Evolutionary conservation across 257 asterid species (phyloP).

Genomic region (Prunella vulgaris): DNA sequence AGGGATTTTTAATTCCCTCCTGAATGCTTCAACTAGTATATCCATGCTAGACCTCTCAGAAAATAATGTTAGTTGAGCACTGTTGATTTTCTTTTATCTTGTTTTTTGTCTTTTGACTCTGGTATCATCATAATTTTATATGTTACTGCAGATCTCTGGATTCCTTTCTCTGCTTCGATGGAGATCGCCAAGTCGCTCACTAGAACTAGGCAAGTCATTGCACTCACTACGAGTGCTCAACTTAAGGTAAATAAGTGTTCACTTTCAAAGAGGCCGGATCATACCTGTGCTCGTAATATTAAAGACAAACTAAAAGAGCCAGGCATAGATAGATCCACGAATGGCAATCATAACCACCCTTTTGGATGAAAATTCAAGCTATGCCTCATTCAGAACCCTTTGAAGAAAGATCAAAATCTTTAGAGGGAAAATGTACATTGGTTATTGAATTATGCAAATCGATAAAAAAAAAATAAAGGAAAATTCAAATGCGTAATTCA

Average conservation of each 20-base stretch:
- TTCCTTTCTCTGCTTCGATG: slow-evolving; percentile 62
- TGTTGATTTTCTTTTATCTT: slow-evolving; percentile 8
- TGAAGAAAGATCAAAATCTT: not conserved
- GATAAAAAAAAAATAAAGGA: not conserved
- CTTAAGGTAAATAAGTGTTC: slow-evolving; percentile 51
- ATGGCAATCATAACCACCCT: not conserved
- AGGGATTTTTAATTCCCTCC: slow-evolving; percentile 56
- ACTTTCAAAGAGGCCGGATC: not conserved
- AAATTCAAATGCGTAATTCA: not conserved
- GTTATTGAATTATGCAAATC: not conserved
- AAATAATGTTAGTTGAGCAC: slow-evolving; percentile 57
- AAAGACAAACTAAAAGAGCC: not conserved
- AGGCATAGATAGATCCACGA: not conserved
- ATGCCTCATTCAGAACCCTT: not conserved
- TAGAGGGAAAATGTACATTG: not conserved
- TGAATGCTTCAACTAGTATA: slow-evolving; percentile 56
- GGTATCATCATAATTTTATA: slow-evolving; percentile 11
- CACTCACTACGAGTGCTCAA: slow-evolving; percentile 60
- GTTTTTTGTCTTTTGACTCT: not conserved
- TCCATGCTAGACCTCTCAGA: slow-evolving; percentile 80
- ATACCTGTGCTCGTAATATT: not conserved
- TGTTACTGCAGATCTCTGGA: slow-evolving; percentile 65
- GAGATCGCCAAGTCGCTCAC: slow-evolving; percentile 36
- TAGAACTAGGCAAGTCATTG: slow-evolving; percentile 52
- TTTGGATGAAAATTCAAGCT: not conserved